These are phyloP conservation scores for Talaromyces borbonicus DNA, from an alignment of 495 filamentous ascomycete genomes.

Conservation along the genomic window DNA sequence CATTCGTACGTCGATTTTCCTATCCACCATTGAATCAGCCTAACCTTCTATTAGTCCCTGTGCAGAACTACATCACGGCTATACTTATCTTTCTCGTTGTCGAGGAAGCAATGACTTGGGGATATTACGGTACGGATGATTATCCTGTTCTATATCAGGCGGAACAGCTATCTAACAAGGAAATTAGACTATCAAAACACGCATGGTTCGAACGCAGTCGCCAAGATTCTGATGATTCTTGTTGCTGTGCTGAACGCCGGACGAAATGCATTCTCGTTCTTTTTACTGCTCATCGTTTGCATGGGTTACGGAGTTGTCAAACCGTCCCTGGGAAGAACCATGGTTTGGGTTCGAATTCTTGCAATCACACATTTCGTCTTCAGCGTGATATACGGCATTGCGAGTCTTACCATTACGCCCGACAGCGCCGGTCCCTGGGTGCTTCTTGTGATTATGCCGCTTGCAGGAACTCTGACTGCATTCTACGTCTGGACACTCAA, in stretches of 20 bases:
- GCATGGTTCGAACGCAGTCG: slow-evolving; percentile 67
- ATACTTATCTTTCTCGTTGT: slow-evolving; percentile 90
- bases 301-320: slow-evolving; percentile 99
- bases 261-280: slow-evolving; percentile 96
- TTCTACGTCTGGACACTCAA: slow-evolving; percentile 99
- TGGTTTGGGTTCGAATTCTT: slow-evolving; percentile 87
- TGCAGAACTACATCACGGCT: slow-evolving; percentile 99
- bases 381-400: slow-evolving; percentile 85
- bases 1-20: slow-evolving; percentile 50
- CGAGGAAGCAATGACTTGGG: slow-evolving; percentile 98
- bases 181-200: slow-evolving; percentile 75
- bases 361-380: slow-evolving; percentile 91
- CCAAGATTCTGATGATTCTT: slow-evolving; percentile 77
- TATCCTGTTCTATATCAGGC: neutral
- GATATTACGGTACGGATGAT: slow-evolving; percentile 58
- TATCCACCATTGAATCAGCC: slow-evolving; percentile 9
- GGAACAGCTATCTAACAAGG: slow-evolving; percentile 3
- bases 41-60: slow-evolving; percentile 55
- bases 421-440: slow-evolving; percentile 66
- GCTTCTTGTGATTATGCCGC: slow-evolving; percentile 87
- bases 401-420: slow-evolving; percentile 80
- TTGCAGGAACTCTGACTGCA: slow-evolving; percentile 85
- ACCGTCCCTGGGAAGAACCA: slow-evolving; percentile 81
- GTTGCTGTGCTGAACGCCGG: slow-evolving; percentile 88
- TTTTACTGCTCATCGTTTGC: slow-evolving; percentile 95